Conservation (phyloP, 1,139 yeast species). For the Protomyces macrosporus region DNA sequence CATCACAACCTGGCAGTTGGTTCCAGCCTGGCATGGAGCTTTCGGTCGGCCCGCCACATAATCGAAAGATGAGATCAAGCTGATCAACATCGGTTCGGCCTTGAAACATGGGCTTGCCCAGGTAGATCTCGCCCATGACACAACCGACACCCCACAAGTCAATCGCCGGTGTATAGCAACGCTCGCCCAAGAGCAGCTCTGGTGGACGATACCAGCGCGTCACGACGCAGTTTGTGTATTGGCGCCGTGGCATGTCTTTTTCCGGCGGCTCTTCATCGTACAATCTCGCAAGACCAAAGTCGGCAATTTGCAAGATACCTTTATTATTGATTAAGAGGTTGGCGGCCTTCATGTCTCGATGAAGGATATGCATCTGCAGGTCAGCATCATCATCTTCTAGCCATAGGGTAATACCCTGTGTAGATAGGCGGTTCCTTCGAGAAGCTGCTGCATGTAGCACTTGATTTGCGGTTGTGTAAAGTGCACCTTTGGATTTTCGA, state of each 20-base stretch:
- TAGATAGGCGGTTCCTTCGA: conserved; percentile 73
- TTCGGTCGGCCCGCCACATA: conserved; percentile 73
- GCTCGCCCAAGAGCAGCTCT: conserved; percentile 78
- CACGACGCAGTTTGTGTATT: conserved; percentile 85
- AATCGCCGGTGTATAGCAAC: conserved; percentile 85
- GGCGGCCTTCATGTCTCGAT: conserved; percentile 92
- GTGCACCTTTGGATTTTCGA: conserved; percentile 71
- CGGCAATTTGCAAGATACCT: conserved; percentile 83
- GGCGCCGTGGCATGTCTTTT: conserved; percentile 44
- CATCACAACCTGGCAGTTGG: conserved; percentile 56
- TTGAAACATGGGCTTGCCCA: conserved; percentile 71
- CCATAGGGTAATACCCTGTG: conserved; percentile 46
- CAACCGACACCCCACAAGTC: conserved; percentile 98
- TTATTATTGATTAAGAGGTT: conserved; percentile 71
- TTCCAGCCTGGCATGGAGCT: conserved; percentile 62
- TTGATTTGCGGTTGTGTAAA: conserved; percentile 67
- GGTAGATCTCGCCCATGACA: conserved; percentile 86
- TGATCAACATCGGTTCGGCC: conserved; percentile 91
- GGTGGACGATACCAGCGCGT: conserved; percentile 98
- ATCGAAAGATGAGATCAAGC: conserved; percentile 69
- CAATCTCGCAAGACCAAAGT: conserved; percentile 83
- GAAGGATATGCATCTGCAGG: conserved; percentile 51
- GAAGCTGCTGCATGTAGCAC: conserved; percentile 72
- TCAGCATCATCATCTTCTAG: conserved; percentile 12
- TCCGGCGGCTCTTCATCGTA: conserved; percentile 67